Evolutionary conservation across 495 filamentous ascomycete genomes (phyloP).

Genomic region (Chaetomium fimeti): DNA sequence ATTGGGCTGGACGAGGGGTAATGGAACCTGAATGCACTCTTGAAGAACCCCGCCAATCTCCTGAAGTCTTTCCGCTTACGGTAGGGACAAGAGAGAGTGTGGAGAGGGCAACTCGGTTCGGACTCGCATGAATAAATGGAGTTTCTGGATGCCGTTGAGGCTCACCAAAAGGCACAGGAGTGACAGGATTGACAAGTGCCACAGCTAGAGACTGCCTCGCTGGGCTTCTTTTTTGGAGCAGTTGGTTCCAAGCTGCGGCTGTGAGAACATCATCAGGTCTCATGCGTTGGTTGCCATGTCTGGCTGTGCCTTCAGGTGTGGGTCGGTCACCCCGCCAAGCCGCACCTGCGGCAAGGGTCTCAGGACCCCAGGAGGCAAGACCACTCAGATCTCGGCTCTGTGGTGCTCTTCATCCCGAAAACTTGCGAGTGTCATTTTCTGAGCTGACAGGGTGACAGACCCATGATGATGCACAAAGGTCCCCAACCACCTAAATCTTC

Average conservation of each 20-base stretch:
- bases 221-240: not conserved
- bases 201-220: not conserved
- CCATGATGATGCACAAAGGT: too few relatives aligned
- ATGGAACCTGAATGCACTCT: not conserved
- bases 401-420: not conserved
- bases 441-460: not conserved
- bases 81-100: not conserved
- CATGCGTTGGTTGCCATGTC: not conserved
- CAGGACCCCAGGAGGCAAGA: too few relatives aligned
- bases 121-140: not conserved
- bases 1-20: slow-evolving; percentile 33
- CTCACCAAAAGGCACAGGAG: not conserved
- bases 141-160: not conserved
- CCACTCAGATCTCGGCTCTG: too few relatives aligned
- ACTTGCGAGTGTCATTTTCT: slow-evolving; percentile 1
- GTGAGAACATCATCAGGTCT: not conserved
- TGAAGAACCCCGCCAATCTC: slow-evolving; percentile 17
- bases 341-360: not conserved
- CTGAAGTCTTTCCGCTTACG: not conserved
- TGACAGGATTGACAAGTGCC: not conserved
- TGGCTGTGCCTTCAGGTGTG: not conserved
- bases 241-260: slow-evolving; percentile 3
- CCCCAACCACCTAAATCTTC: too few relatives aligned
- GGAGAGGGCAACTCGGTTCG: not conserved
- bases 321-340: not conserved